phyloP scores from a whole-genome alignment of 192 early-diverging fungal genomes.

The Umbelopsis sp. region DNA sequence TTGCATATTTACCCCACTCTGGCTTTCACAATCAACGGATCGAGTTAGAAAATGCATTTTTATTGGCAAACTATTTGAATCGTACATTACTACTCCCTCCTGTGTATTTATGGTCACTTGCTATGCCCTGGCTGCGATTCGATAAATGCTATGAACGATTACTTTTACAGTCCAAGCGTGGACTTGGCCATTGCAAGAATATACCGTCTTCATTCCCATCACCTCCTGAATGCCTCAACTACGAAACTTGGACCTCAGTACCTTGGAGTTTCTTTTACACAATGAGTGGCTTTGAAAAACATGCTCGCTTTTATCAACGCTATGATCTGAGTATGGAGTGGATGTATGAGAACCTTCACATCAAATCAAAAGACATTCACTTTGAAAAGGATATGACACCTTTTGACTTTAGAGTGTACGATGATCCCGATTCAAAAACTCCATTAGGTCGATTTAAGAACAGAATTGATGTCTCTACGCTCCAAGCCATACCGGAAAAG shows the following conservation, averaged over 20 bases:
- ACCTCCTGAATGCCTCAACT: slow-evolving; percentile 58
- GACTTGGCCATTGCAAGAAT: slow-evolving; percentile 50
- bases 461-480: slow-evolving; percentile 33
- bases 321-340: slow-evolving; percentile 52
- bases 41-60: slow-evolving; percentile 48
- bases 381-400: slow-evolving; percentile 45
- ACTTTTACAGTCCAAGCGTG: slow-evolving; percentile 52
- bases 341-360: slow-evolving; percentile 44
- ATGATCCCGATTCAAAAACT: slow-evolving; percentile 42
- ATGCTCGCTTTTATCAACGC: slow-evolving; percentile 42
- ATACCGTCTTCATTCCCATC: slow-evolving; percentile 42
- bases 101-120: slow-evolving; percentile 51
- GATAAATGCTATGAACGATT: slow-evolving; percentile 52
- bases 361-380: slow-evolving; percentile 47
- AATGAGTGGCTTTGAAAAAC: slow-evolving; percentile 38
- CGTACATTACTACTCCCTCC: slow-evolving; percentile 54
- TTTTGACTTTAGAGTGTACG: slow-evolving; percentile 60
- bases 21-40: slow-evolving; percentile 47
- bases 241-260: slow-evolving; percentile 53
- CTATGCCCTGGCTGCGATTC: slow-evolving; percentile 51
- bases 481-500: slow-evolving; percentile 32
- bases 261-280: slow-evolving; percentile 61
- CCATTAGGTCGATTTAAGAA: slow-evolving; percentile 43
- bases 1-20: slow-evolving; percentile 42
- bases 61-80: slow-evolving; percentile 55